phyloP scores from a whole-genome alignment of 768 basidiomycete genomes.

The Pleurotus pulmonarius region DNA sequence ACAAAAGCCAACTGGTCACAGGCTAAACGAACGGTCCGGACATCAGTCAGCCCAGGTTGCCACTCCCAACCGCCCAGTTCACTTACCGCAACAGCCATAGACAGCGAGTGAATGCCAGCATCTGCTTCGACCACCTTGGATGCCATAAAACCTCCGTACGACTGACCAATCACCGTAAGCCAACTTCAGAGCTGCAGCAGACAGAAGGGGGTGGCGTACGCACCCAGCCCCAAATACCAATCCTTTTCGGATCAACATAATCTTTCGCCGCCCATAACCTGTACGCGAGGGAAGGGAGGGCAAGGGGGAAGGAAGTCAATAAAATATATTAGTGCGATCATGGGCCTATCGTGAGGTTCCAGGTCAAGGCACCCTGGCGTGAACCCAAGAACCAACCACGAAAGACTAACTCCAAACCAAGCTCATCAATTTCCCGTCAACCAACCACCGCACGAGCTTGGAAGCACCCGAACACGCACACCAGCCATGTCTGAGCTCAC shows the following conservation, averaged over 20 bases:
- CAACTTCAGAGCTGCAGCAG: background rate
- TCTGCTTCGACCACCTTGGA: constrained; percentile 89
- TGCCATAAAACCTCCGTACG: constrained; percentile 95
- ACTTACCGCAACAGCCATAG: constrained; percentile 87
- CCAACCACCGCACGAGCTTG: constrained; percentile 4
- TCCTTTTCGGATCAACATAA: constrained; percentile 84
- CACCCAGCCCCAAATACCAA: constrained; percentile 99
- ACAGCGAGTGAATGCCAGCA: constrained; percentile 85
- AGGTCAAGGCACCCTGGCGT: constrained; percentile 8
- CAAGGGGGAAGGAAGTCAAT: background rate
- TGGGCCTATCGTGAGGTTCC: background rate
- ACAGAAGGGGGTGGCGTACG: constrained; percentile 22
- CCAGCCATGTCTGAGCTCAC: background rate
- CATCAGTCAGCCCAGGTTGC: constrained; percentile 1
- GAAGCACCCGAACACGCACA: constrained; percentile 1
- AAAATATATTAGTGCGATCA: constrained; percentile 1
- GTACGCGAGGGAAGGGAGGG: background rate
- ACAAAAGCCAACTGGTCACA: constrained; percentile 83
- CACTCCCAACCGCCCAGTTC: constrained; percentile 5
- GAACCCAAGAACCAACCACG: background rate
- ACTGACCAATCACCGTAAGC: constrained; percentile 39
- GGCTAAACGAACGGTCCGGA: constrained; percentile 41
- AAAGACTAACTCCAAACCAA: constrained; percentile 6
- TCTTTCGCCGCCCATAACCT: constrained; percentile 82
- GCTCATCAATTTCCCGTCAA: constrained; percentile 3